Evolutionary conservation across 352 stramenopile genomes (phyloP).

Genomic region (Phytopythium kandeliae): DNA sequence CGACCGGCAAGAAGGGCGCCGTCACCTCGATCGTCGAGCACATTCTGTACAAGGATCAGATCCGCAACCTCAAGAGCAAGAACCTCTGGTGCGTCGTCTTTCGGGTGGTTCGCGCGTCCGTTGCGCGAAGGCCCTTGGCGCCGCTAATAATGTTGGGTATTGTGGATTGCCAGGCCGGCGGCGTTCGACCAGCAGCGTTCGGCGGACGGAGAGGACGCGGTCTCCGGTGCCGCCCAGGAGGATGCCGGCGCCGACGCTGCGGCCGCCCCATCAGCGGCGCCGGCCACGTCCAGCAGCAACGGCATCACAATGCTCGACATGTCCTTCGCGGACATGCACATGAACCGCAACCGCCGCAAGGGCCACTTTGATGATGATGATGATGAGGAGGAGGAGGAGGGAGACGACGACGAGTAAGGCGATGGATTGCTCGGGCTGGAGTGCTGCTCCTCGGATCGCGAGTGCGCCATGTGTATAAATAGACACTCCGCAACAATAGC

Average conservation of each 20-base stretch:
- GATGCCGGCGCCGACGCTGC: slow-evolving; percentile 10
- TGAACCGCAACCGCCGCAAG: slow-evolving; percentile 77
- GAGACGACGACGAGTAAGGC: slow-evolving; percentile 1
- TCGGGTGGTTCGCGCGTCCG: too few relatives aligned
- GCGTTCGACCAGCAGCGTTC: slow-evolving; percentile 31
- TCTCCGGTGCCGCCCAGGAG: slow-evolving; percentile 11
- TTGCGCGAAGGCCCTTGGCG: too few relatives aligned
- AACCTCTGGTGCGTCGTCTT: slow-evolving; percentile 86
- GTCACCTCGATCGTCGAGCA: slow-evolving; percentile 92
- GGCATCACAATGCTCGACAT: slow-evolving; percentile 52
- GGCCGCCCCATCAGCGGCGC: slow-evolving; percentile 3
- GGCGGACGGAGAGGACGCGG: slow-evolving; percentile 9
- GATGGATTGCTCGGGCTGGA: too few relatives aligned
- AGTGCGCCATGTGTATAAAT: background rate
- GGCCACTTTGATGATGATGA: slow-evolving; percentile 72
- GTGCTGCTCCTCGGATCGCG: background rate
- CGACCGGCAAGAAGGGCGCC: slow-evolving; percentile 81
- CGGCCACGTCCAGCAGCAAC: slow-evolving; percentile 15
- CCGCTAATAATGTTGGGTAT: too few relatives aligned
- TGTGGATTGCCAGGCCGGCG: slow-evolving; percentile 64
- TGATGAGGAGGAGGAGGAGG: slow-evolving; percentile 50
- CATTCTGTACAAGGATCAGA: slow-evolving; percentile 98
- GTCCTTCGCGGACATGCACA: slow-evolving; percentile 43
- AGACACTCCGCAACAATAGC: background rate
- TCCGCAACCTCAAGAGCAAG: slow-evolving; percentile 95